Evolutionary conservation across 257 asterid genomes (phyloP).

Genomic region (Ajuga chamaepitys): DNA sequence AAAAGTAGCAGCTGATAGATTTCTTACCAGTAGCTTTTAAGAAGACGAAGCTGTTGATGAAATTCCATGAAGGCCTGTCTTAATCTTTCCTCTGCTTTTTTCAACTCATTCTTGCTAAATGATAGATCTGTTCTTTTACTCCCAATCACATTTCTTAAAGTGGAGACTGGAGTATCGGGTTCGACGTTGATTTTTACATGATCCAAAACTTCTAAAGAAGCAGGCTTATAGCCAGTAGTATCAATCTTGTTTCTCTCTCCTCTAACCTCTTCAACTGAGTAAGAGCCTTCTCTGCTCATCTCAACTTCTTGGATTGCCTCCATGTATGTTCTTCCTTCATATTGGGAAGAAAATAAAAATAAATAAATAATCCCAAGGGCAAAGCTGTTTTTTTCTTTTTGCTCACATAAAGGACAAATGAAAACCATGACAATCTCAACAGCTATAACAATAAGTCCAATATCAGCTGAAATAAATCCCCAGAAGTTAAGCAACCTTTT

Average conservation of each 20-base stretch:
- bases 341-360: not conserved
- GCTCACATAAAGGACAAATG: no score
- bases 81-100: slow-evolving; percentile 49
- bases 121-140: slow-evolving; percentile 36
- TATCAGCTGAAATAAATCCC: no score
- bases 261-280: not conserved
- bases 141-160: slow-evolving; percentile 39
- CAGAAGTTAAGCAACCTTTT: no score
- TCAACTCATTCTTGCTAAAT: slow-evolving; percentile 60
- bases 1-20: not conserved
- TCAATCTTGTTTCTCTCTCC: slow-evolving; percentile 2
- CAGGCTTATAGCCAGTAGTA: slow-evolving; percentile 20
- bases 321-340: slow-evolving; percentile 31
- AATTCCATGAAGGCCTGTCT: slow-evolving; percentile 58
- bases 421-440: no score
- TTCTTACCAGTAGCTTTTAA: slow-evolving; percentile 59
- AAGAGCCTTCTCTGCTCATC: slow-evolving; percentile 31
- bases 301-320: slow-evolving; percentile 64
- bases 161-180: slow-evolving; percentile 62
- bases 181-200: slow-evolving; percentile 59
- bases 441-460: no score
- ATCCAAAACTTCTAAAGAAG: slow-evolving; percentile 52
- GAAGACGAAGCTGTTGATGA: slow-evolving; percentile 54
- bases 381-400: no score
- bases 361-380: no score